These are phyloP conservation scores for Lobulomyces angularis DNA, from an alignment of 192 early-diverging fungal genomes.

Conservation along the genomic window DNA sequence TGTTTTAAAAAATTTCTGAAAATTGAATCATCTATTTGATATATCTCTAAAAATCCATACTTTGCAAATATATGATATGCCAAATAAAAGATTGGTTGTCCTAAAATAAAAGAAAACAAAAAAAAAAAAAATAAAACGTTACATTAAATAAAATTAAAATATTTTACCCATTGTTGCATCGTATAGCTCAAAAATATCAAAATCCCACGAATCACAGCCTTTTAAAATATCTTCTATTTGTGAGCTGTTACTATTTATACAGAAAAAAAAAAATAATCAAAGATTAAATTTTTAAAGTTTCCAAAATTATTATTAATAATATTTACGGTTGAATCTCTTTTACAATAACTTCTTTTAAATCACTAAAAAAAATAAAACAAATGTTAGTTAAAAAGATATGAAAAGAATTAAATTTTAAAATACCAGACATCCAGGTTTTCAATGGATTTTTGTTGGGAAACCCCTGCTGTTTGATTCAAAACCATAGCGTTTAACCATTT, in stretches of 20 bases:
- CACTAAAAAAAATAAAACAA: too few relatives aligned
- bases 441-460: too few relatives aligned
- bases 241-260: slow-evolving; percentile 3
- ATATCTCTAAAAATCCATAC: slow-evolving; percentile 10
- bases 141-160: not conserved
- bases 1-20: slow-evolving; percentile 14
- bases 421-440: too few relatives aligned
- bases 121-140: not conserved
- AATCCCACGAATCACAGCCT: slow-evolving; percentile 20
- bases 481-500: slow-evolving; percentile 30
- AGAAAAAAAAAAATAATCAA: too few relatives aligned
- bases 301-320: too few relatives aligned
- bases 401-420: too few relatives aligned
- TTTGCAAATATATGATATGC: slow-evolving; percentile 13
- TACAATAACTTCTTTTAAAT: too few relatives aligned
- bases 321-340: too few relatives aligned
- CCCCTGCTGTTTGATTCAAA: slow-evolving; percentile 16
- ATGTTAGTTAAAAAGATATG: too few relatives aligned
- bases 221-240: slow-evolving; percentile 12
- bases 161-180: slow-evolving; percentile 7
- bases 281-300: too few relatives aligned
- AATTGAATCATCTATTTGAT: slow-evolving; percentile 14
- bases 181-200: slow-evolving; percentile 24
- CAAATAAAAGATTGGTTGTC: slow-evolving; percentile 17
- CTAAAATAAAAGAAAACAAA: slow-evolving; percentile 7